Evolutionary conservation across 768 basidiomycete species (phyloP), one percentile per base, ranked within the genome.

Genomic region (Pholiota molesta): DNA sequence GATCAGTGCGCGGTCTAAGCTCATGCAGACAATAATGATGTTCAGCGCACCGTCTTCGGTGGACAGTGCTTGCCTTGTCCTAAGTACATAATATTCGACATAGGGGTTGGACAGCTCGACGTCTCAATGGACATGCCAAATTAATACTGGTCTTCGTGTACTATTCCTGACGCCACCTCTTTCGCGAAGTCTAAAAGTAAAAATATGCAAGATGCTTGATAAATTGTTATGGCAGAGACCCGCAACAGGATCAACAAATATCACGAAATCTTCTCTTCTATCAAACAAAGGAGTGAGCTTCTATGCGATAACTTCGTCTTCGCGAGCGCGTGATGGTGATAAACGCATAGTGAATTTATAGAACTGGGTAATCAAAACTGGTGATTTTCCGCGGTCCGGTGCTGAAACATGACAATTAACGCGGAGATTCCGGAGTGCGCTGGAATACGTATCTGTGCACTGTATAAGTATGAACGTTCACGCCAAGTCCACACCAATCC

Each of bases 241-340:
- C 35, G 13, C 35, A 37, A 37, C 35, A 4, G n/a, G 47, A 49
- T 49, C 47, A 49, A 49, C 47, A 21, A 42, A 21, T 39, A 56
- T 56, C 55, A 56, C 26, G 28, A 56, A 56, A 42, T 35, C 55
- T 56, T 56, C 55, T 56, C 14, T 54, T 39, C 37, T 37, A 54
- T 54, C 53, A 39, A 54, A 54, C 19, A 10, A 26, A 49, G 35
- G 7, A 14, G 13, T 44, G n/a, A 5, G n/a, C 47, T 49, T 49
- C 47, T 49, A n/a, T 49, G 47, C 47, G 47, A 49, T 49, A 49
- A 23, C 47, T 49, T 49, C 47, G 47, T 26, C 47, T 49, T 49
- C 47, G 42, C 42, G 47, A 49, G 47, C 47, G 47, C 23, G 6
- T 44, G 42, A 44, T 44, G 19, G 23, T 26, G 47, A 49, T 49